Percentiles rank a stretch among this genome's conserved stretches.
These are phyloP conservation scores for Chloromonas sp. DNA, from an alignment of 163 green algal species.

Conservation along the genomic window DNA sequence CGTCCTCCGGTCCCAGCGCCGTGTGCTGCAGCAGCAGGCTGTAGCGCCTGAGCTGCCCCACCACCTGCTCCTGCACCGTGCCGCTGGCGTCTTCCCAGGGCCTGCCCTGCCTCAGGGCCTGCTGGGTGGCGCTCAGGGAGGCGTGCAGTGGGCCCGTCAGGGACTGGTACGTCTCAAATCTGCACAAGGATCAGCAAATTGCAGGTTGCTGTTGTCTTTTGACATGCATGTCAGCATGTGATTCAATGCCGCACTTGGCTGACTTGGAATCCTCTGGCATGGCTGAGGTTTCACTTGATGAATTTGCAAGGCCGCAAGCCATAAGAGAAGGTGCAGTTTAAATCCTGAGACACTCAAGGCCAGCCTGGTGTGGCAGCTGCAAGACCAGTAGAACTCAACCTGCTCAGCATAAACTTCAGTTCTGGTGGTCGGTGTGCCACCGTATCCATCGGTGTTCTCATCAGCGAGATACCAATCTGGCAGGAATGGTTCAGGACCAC, in stretches of 20 bases:
- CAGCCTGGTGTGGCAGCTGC: no score
- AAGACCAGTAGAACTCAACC: no score
- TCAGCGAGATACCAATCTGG: no score
- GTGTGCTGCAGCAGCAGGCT: conserved; percentile 3
- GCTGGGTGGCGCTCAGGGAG: neutral
- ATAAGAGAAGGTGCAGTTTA: no score
- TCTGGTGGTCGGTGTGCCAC: no score
- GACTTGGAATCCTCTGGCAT: no score
- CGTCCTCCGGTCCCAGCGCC: neutral
- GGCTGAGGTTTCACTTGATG: neutral
- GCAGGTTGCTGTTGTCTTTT: neutral
- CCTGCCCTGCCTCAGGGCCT: neutral
- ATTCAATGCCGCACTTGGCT: no score
- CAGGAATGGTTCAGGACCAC: no score
- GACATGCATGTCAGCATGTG: no score
- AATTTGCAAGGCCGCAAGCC: neutral
- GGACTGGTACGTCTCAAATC: neutral
- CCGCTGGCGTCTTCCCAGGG: neutral
- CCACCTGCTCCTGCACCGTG: neutral
- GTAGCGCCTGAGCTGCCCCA: neutral
- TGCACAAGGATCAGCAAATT: neutral
- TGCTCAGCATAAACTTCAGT: no score
- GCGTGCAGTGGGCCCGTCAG: neutral
- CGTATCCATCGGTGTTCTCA: no score
- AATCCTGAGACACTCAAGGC: no score